Base-by-base conservation (phyloP, 2,329 filamentous ascomycete species). In the Sclerotinia subarctica region DNA sequence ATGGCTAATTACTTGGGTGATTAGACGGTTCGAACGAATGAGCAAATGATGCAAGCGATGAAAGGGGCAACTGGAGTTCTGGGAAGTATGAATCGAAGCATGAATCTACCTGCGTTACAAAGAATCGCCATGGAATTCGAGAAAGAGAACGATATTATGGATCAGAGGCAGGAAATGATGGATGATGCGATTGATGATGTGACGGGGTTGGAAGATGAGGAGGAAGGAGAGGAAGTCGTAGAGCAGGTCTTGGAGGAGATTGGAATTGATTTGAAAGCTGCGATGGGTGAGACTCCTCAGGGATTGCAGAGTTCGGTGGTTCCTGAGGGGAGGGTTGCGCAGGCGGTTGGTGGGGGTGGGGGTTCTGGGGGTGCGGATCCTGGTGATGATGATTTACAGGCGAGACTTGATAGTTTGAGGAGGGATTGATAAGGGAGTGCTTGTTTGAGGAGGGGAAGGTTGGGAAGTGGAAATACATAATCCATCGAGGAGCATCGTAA, bases 11-110 rank as follows among this genome's bases (percentile, higher is more conserved):
- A 21, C 19, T 47, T 75, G 19, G n/a, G 15, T 21, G 13, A 21
- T 26, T 24, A 97, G 92, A 99, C 95, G 62, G 94, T 98, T 72
- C 89, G 95, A 72, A 97, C 94, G 73, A 99, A 99, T 80, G 95
- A 99, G 79, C 94, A 98, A 80, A 99, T 99, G 95, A 97, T 97
- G 94, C 93, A 97, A 80, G 95, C 94, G 11, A 98, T 99, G 95
- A 99, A 97, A 80, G 95, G 95, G 46, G 95, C 95, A 5, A 98
- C 95, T 1, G 89, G 90, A 80, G 89, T 97, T 3, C 83, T 99
- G 10, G 93, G 94, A 66, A 96, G 91, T 81, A 99, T 99, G 95
- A 99, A 99, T 80, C 87, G 91, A 72, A 92, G 92, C 72, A 98
- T 98, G 94, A 98, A 99, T 78, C 87, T 99, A 3, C 95, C 95